Evolutionary conservation across 2,329 filamentous ascomycete genomes (phyloP).

Genomic region (Colletotrichum sp.): DNA sequence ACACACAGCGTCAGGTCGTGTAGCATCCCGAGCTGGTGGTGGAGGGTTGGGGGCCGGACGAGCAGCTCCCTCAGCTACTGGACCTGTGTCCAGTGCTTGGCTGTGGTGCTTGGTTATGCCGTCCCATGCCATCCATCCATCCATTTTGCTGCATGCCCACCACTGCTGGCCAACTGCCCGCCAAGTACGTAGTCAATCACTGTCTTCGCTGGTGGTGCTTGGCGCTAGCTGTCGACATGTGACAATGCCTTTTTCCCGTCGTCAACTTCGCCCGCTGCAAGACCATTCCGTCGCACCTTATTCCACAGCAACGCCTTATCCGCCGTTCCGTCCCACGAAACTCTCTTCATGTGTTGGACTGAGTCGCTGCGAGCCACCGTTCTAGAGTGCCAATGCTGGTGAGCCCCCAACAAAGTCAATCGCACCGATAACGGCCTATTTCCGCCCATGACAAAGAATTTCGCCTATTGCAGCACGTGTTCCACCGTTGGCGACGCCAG

Average conservation of each 20-base stretch:
- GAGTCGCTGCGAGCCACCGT: not conserved
- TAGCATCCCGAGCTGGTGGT: not conserved
- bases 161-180: not conserved
- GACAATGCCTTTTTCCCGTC: constrained; percentile 4
- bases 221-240: constrained; percentile 19
- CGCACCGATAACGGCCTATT: not conserved
- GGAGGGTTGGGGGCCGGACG: not conserved
- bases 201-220: not conserved
- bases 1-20: not conserved
- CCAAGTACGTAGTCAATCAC: not conserved
- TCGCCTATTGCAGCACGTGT: not conserved
- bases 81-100: not conserved
- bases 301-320: not conserved
- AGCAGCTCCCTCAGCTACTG: constrained; percentile 8
- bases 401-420: constrained; percentile 12
- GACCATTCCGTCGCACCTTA: not conserved
- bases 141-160: not conserved
- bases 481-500: not conserved
- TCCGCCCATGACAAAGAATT: constrained; percentile 1
- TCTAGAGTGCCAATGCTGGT: not conserved
- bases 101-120: constrained; percentile 7
- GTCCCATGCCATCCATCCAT: not conserved
- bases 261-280: not conserved
- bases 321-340: not conserved
- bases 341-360: not conserved